Base-by-base conservation (phyloP, 129 eudicot genomes). In the Centella asiatica region DNA sequence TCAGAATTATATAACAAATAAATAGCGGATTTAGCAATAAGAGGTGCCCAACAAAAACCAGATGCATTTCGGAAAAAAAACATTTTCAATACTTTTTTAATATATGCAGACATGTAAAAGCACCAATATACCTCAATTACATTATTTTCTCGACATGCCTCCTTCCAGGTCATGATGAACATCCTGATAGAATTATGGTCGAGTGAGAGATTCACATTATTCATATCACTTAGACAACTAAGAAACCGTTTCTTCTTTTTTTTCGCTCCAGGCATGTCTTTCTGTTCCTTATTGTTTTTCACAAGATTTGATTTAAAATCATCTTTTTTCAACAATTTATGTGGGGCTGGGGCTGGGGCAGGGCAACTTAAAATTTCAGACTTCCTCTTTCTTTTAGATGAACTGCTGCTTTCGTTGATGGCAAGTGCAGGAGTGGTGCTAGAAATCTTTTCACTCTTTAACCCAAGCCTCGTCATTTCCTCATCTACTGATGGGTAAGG, bases 111-210 rank as follows among this genome's bases (percentile, higher is more conserved):
- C 9, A 34, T 4, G 9, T 34, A 34, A 34, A 25, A 54, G 72
- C 49, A 47, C 17, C 4, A 17, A 72, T 73, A 75, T 76, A 90
- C 97, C 95, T 81, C 80, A 14, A 65, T 62, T 14, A 80, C 83
- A 69, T 44, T 67, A 51, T 79, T 68, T 42, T 46, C 73, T 50
- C 76, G 77, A 68, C 87, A 83, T 19, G 87, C 67, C 58, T 75
- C 94, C 67, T 75, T 90, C 94, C 97, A 86, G 31, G 81, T 81
- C 51, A 80, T 71, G 69, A 86, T 49, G 65, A 90, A 90, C 73
- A 61, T 74, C 75, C 69, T 53, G 57, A 80, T 72, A 58, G 87
- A 60, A 50, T 72, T 80, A 34, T 22, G 26, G n/a, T 68, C 54
- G 36, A 76, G 70, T 26, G 73, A 67, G 28, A 44, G 44, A 40